Percentiles rank a stretch among this genome's conserved stretches.
phyloP scores from a whole-genome alignment of 1,139 yeast species.

The Sugiyamaella castrensis region DNA sequence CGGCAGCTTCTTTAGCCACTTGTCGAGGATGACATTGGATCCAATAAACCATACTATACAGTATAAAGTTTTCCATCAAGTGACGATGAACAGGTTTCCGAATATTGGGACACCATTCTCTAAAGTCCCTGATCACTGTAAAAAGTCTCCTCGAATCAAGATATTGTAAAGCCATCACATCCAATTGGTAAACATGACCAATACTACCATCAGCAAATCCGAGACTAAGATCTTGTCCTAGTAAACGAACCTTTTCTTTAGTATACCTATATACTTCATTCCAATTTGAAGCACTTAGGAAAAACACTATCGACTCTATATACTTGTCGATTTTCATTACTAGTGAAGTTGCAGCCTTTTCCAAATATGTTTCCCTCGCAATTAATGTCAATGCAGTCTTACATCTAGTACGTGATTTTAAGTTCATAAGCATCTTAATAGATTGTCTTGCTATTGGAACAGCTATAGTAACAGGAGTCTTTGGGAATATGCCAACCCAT shows the following conservation, averaged over 20 bases:
- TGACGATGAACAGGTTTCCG: slow-evolving; percentile 55
- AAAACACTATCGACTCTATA: slow-evolving; percentile 48
- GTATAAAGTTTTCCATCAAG: slow-evolving; percentile 49
- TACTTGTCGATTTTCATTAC: slow-evolving; percentile 46
- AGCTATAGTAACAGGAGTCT: slow-evolving; percentile 32
- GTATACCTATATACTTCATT: slow-evolving; percentile 33
- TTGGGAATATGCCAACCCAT: slow-evolving; percentile 28
- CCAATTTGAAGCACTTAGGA: slow-evolving; percentile 57
- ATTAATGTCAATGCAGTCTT: slow-evolving; percentile 15
- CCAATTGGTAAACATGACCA: slow-evolving; percentile 53
- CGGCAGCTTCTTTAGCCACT: slow-evolving; percentile 35
- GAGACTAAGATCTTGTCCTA: too few species aligned
- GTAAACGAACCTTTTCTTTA: slow-evolving; percentile 10
- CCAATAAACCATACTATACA: slow-evolving; percentile 54
- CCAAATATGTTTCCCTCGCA: slow-evolving; percentile 7
- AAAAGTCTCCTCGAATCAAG: slow-evolving; percentile 44
- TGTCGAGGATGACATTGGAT: slow-evolving; percentile 56
- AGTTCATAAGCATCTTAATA: slow-evolving; percentile 20
- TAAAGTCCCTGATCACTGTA: slow-evolving; percentile 43
- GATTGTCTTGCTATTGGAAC: slow-evolving; percentile 29
- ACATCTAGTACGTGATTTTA: slow-evolving; percentile 14
- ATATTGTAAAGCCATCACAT: slow-evolving; percentile 50
- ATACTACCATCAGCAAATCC: too few species aligned
- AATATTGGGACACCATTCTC: slow-evolving; percentile 43
- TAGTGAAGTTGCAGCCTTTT: slow-evolving; percentile 17